Evolutionary conservation across 2,329 filamentous ascomycete genomes (phyloP).

Genomic region (Colletotrichum destructivum): DNA sequence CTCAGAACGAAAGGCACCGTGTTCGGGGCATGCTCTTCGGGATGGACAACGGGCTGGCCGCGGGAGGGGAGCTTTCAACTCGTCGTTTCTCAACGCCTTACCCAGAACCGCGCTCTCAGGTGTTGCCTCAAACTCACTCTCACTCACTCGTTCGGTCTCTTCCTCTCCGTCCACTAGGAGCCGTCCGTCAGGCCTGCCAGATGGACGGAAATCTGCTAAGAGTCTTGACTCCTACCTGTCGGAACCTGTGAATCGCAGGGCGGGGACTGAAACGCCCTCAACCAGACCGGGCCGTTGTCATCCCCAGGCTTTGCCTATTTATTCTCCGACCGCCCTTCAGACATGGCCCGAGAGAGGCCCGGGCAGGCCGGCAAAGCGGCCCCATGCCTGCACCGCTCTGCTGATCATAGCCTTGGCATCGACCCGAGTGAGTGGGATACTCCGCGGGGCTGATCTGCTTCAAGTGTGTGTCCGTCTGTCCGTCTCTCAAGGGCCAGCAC

Average conservation of each 20-base stretch:
- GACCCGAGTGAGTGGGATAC: conserved; percentile 1
- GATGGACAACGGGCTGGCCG: too few relatives aligned
- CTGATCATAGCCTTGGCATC: conserved; percentile 15
- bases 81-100: too few relatives aligned
- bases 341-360: conserved; percentile 5
- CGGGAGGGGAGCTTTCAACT: too few relatives aligned
- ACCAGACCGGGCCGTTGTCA: conserved; percentile 12
- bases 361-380: background rate
- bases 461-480: background rate
- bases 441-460: background rate
- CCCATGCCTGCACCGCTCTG: conserved; percentile 17
- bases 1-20: background rate
- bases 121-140: background rate
- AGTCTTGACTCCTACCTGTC: background rate
- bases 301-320: background rate
- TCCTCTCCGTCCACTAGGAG: background rate
- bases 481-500: background rate
- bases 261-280: conserved; percentile 31
- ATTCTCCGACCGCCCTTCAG: background rate
- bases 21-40: background rate
- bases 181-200: conserved; percentile 6
- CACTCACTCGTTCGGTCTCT: background rate
- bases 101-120: conserved; percentile 24
- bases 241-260: conserved; percentile 2
- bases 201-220: background rate